phyloP scores from a whole-genome alignment of 768 basidiomycete genomes.

The Clitopilus hobsonii region DNA sequence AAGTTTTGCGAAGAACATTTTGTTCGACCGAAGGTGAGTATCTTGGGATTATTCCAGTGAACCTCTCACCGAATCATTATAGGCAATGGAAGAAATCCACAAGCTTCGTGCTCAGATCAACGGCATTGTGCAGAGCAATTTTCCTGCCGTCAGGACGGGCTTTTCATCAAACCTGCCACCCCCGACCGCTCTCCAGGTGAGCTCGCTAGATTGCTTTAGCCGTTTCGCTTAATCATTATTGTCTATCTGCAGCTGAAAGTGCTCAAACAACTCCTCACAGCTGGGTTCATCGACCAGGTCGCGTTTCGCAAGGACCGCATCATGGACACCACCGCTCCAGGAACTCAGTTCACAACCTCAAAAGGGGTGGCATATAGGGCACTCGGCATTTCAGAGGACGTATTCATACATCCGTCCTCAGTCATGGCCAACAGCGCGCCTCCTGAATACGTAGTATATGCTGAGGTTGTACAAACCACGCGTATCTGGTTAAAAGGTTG shows the following conservation, averaged over 20 bases:
- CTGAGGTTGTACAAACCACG: constrained; percentile 75
- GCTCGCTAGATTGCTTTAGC: constrained; percentile 3
- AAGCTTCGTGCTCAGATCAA: constrained; percentile 89
- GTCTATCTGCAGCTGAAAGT: constrained; percentile 68
- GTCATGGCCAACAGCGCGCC: constrained; percentile 62
- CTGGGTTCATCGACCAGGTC: constrained; percentile 93
- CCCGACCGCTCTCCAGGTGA: constrained; percentile 74
- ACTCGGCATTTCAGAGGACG: constrained; percentile 76
- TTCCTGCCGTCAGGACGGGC: constrained; percentile 56
- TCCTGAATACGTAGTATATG: constrained; percentile 83
- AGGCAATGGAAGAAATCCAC: constrained; percentile 99
- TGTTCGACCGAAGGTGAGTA: constrained; percentile 75
- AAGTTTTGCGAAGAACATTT: constrained; percentile 88
- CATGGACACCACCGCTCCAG: constrained; percentile 50
- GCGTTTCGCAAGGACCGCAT: constrained; percentile 86
- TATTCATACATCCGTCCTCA: constrained; percentile 92
- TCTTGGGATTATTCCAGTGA: neutral
- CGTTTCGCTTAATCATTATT: constrained; percentile 4
- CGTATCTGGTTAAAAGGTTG: constrained; percentile 78
- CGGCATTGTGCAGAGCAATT: constrained; percentile 77
- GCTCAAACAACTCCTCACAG: constrained; percentile 79
- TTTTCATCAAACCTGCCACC: constrained; percentile 67
- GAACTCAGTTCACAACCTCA: constrained; percentile 67
- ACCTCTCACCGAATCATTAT: neutral
- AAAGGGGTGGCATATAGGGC: constrained; percentile 83